Evolutionary conservation across 2,329 filamentous ascomycete genomes (phyloP), one percentile per base, ranked within the genome.

Genomic region (Ascochyta rabiei): DNA sequence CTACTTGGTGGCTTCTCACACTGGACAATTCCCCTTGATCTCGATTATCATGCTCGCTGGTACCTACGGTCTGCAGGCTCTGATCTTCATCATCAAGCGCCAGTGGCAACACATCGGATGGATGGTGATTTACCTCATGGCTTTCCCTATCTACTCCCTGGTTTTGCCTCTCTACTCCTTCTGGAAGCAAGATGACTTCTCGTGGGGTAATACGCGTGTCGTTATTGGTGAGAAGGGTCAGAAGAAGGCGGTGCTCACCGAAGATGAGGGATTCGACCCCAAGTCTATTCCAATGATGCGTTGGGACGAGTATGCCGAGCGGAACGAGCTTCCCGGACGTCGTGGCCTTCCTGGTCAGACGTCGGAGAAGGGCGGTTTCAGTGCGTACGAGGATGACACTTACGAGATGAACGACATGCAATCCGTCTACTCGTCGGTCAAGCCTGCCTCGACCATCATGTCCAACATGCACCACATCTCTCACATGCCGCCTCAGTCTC

Each of bases 161-260:
- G 73, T 96, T 60, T 84, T 99, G 12, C 95, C 95, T 0, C 80
- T 99, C 60, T 99, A 98, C 80, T 96, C 93, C 0, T 99, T 99
- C 88, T 99, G 95, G 95, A 96, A 97, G 78, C 93, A 97, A 76
- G 95, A 99, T 77, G 93, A 99, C 79, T 99, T 99, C 82, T 88
- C 88, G 2, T 99, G 95, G 95, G 95, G 95, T 83, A 98, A 95
- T 79, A 99, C 95, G 1, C 92, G 95, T 84, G 87, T 99, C 62
- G 95, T 99, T 64, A 90, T 98, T 63, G 93, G 92, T 56, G 95
- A 99, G 76, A 91, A 93, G 75, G 93, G 93, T 60, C 85, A 85
- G 72, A 96, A 96, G 80, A 87, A 96, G 71, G 81, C 97, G n/a
- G 83, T 99, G 48, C 92, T 92, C 0, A 86, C 93, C 2, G 84